phyloP scores from a whole-genome alignment of 2,329 filamentous ascomycete genomes.

The Colletotrichum filicis region DNA sequence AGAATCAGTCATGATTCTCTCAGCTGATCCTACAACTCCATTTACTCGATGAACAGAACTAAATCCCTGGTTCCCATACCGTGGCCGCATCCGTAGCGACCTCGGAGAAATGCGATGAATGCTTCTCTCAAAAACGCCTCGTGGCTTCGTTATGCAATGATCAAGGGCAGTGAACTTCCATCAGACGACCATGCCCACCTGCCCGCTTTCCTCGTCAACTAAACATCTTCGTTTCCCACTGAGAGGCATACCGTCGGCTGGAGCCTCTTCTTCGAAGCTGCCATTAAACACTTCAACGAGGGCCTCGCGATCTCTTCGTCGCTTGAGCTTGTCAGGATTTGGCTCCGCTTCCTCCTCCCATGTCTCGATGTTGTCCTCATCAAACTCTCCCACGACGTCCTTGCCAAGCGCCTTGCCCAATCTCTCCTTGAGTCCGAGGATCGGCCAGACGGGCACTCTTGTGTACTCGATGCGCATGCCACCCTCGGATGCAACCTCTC shows the following conservation, averaged over 20 bases:
- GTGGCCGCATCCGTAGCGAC: background rate
- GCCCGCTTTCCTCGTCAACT: conserved; percentile 36
- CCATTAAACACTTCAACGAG: conserved; percentile 51
- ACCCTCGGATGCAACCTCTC: conserved; percentile 40
- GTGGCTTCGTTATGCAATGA: conserved; percentile 34
- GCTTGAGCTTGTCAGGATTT: conserved; percentile 44
- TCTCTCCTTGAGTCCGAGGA: conserved; percentile 65
- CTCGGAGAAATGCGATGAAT: conserved; percentile 5
- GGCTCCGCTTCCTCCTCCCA: conserved; percentile 51
- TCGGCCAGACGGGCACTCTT: conserved; percentile 64
- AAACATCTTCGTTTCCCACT: conserved; percentile 50
- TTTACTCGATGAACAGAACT: conserved; percentile 6
- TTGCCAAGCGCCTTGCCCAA: conserved; percentile 63
- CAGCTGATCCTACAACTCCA: conserved; percentile 20
- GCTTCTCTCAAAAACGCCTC: conserved; percentile 28
- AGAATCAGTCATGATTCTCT: conserved; percentile 7
- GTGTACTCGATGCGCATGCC: conserved; percentile 59
- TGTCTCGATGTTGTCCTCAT: conserved; percentile 54
- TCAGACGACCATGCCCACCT: conserved; percentile 35
- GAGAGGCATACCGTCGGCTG: conserved; percentile 43
- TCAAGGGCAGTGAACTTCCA: conserved; percentile 20
- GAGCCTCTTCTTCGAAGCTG: conserved; percentile 52
- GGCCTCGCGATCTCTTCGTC: conserved; percentile 48
- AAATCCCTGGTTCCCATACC: background rate
- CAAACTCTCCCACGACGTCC: conserved; percentile 58